These are phyloP conservation scores for Mycosphaerella arachidis DNA, from an alignment of 2,329 filamentous ascomycete species.

Conservation along the genomic window DNA sequence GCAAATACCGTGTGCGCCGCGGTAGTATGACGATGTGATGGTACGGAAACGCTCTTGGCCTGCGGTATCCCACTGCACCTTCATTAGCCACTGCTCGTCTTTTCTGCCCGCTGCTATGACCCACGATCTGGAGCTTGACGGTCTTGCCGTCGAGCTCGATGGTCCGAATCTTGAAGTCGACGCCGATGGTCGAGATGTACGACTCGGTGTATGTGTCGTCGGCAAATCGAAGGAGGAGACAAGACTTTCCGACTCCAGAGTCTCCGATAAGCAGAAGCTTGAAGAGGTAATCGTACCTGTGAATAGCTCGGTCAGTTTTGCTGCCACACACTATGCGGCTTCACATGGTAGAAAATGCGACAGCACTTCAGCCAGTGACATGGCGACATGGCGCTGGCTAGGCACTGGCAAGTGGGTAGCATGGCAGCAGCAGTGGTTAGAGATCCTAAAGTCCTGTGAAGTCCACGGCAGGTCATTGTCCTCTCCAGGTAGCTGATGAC, in stretches of 20 bases:
- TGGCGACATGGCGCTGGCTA: not conserved
- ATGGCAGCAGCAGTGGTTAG: not conserved
- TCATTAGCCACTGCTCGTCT: constrained; percentile 8
- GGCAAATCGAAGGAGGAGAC: constrained; percentile 93
- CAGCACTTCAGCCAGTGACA: not conserved
- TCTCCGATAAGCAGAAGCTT: constrained; percentile 99
- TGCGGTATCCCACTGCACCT: constrained; percentile 87
- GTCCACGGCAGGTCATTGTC: not conserved
- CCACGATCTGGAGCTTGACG: constrained; percentile 97
- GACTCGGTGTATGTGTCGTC: constrained; percentile 99
- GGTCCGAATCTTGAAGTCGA: constrained; percentile 99
- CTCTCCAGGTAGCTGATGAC: not conserved
- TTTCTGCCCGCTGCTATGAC: constrained; percentile 34
- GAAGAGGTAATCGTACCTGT: constrained; percentile 99
- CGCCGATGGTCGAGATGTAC: constrained; percentile 99
- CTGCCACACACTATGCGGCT: not conserved
- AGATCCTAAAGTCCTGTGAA: not conserved
- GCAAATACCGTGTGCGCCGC: constrained; percentile 97
- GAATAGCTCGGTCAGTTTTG: constrained; percentile 4
- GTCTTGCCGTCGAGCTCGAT: constrained; percentile 99
- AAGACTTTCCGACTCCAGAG: constrained; percentile 99
- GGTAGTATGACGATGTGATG: constrained; percentile 99
- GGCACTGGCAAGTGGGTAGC: not conserved
- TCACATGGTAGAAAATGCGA: not conserved
- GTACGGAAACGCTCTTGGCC: constrained; percentile 99